These are phyloP conservation scores for Umbelopsis isabellina DNA, from an alignment of 192 early-diverging fungal species.

Conservation along the genomic window DNA sequence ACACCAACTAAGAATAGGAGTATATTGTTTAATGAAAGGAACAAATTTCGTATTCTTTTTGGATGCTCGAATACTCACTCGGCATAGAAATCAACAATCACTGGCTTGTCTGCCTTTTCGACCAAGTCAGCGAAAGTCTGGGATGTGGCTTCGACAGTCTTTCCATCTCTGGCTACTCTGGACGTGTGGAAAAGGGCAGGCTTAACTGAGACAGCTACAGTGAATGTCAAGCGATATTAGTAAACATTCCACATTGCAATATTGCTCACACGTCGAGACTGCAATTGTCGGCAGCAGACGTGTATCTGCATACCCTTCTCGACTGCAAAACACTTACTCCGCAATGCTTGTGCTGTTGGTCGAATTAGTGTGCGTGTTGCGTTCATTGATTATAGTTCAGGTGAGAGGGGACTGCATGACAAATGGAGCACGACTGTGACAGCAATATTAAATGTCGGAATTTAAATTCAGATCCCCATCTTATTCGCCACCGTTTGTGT, in stretches of 20 bases:
- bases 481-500: too few species aligned
- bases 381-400: neutral
- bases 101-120: constrained; percentile 60
- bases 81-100: constrained; percentile 84
- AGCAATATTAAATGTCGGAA: neutral
- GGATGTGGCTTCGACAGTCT: constrained; percentile 59
- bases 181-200: constrained; percentile 7
- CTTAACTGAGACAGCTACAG: neutral
- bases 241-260: too few species aligned
- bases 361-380: neutral
- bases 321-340: neutral
- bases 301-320: too few species aligned
- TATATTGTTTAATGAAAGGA: constrained; percentile 10
- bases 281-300: neutral
- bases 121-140: constrained; percentile 64
- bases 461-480: neutral
- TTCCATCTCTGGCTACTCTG: constrained; percentile 33
- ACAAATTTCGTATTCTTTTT: neutral
- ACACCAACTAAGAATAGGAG: constrained; percentile 69
- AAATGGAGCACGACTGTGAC: neutral
- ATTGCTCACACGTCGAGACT: neutral
- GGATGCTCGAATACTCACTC: constrained; percentile 48
- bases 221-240: too few species aligned
- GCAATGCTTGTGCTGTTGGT: neutral
- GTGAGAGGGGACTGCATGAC: neutral